A percentile compares a stretch with the other conserved stretches of the same genome.
Evolutionary conservation across 2,329 filamentous ascomycete genomes (phyloP).

Genomic region (Microsporum canis): DNA sequence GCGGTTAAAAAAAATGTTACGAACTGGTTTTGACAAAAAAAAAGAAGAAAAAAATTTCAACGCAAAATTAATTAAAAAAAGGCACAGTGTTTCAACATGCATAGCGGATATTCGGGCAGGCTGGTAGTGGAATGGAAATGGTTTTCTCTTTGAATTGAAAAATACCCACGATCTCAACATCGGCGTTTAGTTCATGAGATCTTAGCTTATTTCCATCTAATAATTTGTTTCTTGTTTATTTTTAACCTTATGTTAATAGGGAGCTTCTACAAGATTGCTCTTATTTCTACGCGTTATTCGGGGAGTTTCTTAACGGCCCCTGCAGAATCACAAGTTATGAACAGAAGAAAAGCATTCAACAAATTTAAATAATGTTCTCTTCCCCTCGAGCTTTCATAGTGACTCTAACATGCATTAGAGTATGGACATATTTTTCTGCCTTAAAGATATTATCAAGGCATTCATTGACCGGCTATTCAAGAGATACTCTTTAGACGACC

Average conservation of each 20-base stretch:
- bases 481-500: no score
- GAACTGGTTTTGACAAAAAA: not conserved
- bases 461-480: no score
- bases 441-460: no score
- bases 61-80: slow-evolving; percentile 5
- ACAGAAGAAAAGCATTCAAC: slow-evolving; percentile 3
- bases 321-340: not conserved
- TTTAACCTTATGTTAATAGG: not conserved
- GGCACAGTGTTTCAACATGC: slow-evolving; percentile 16
- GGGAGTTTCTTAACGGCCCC: not conserved
- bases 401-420: not conserved
- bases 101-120: slow-evolving; percentile 10
- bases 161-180: slow-evolving; percentile 43
- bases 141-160: slow-evolving; percentile 9
- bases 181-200: slow-evolving; percentile 28
- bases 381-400: not conserved
- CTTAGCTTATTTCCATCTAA: slow-evolving; percentile 13
- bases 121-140: slow-evolving; percentile 17
- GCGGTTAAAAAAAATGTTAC: not conserved
- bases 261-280: not conserved
- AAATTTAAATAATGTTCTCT: not conserved
- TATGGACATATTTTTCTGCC: not conserved
- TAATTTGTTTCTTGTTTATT: slow-evolving; percentile 1
- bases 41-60: not conserved
- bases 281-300: not conserved